Base-by-base conservation (phyloP, 805 yeast species). In the Yarrowia sp. region DNA sequence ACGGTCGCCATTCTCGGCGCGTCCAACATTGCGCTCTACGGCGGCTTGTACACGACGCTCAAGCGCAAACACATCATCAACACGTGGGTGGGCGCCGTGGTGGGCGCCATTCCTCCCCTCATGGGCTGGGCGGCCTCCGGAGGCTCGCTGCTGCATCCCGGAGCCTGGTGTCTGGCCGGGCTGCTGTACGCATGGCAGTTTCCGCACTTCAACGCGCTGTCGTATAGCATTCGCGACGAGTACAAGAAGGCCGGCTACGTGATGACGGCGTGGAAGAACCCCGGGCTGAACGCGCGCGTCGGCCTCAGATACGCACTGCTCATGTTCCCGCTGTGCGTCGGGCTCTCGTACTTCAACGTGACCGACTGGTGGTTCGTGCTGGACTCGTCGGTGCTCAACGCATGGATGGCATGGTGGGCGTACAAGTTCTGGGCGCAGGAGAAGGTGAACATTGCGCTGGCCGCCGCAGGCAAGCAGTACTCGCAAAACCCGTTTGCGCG, bases 71-170 rank as follows among this genome's bases (percentile, higher is more conserved):
- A 89, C 22, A 93, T 94, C 58, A 72, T 88, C 39, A 94, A 94
- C 73, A 94, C 99, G 0, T 94, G 99, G 99, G 94, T 94, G 2
- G 99, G 99, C 18, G 99, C 99, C 0, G 72, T 94, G n/a, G 99
- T 94, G 4, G 99, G 99, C 4, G 99, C 97, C 0, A 88, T 94
- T 49, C 99, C 99, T 0, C 99, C 99, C 19, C 79, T 94, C 56
- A 94, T 94, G 99, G 99, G 99, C 2, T 94, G 99, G 99, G 97
- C 97, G 1, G 90, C 93, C 0, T 88, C 97, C 12, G 65, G 72
- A 27, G 58, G 58, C 16, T 67, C 73, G 4, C 74, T 92, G 35
- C 67, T 80, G 2, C 89, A 90, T 65, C 97, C 98, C 0, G 97
- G 94, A 7, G 96, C 96, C 3, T 93, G 98, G 98, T 84, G 92